Evolutionary conservation across 768 basidiomycete species (phyloP), one percentile per base, ranked within the genome.

Genomic region (Amanita polypyramis): DNA sequence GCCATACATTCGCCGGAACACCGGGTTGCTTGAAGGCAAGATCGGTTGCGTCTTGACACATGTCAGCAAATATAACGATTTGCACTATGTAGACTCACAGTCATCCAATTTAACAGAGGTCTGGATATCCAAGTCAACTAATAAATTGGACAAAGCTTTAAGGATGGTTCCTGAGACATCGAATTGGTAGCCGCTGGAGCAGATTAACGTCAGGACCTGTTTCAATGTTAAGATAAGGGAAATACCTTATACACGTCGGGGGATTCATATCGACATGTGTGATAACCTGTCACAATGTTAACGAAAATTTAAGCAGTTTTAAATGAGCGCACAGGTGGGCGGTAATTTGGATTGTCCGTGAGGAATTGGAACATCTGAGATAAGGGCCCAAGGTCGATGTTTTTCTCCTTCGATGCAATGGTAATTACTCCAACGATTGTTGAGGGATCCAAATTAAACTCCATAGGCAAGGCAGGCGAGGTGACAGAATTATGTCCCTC

Each of bases 381-480:
- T 50, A 82, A 65, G 5, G 79, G 79, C 0, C 82, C 84, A n/a
- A 86, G 65, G 46, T 77, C 64, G 30, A 83, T 79, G 15, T 64
- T 62, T 52, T 79, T 77, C 43, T 74, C 63, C 50, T 72, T 63
- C 1, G 82, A 73, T 6, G 75, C 70, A 10, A 63, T 60, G 3
- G 64, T 58, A 44, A 87, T 62, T 46, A 86, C 60, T 43, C 72
- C 58, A 46, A 86, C 77, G 58, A 85, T 82, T 1, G 67, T 68
- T n/a, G 71, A 44, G 0, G 82, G 80, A 52, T 85, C 69, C 23
- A 79, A 58, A 59, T 85, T 85, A 61, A 82, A 82, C 15, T 75
- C 58, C 52, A 87, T 68, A 15, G 79, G 79, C 36, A 87, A 62
- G 4, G 61, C 53, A 8, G 69, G 70, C 2, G 83, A 86, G 1